These are phyloP conservation scores for Hypoxylon subgilvum DNA, from an alignment of 495 filamentous ascomycete species.

Conservation along the genomic window DNA sequence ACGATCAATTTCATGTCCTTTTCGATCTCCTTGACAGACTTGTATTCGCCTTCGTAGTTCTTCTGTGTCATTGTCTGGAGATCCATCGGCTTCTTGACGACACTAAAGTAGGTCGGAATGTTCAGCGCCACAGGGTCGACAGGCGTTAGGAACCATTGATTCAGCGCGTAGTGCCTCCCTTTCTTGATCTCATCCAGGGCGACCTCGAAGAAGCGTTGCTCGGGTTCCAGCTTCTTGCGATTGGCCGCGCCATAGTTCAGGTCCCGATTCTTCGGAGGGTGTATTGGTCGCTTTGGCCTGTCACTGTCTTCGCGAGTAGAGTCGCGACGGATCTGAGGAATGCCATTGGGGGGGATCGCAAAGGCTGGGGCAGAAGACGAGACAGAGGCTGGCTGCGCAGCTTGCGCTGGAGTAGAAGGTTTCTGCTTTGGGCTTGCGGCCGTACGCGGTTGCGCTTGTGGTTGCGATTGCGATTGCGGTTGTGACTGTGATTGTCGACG, in stretches of 20 bases:
- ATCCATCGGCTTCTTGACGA: constrained; percentile 98
- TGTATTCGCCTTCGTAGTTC: constrained; percentile 79
- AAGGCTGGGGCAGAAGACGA: constrained; percentile 66
- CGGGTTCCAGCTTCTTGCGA: constrained; percentile 85
- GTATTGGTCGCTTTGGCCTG: constrained; percentile 91
- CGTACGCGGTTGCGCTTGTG: constrained; percentile 40
- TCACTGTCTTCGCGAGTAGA: constrained; percentile 73
- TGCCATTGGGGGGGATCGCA: constrained; percentile 79
- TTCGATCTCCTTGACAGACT: constrained; percentile 83
- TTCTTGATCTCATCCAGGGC: constrained; percentile 80
- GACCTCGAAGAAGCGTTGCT: constrained; percentile 87
- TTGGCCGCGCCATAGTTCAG: constrained; percentile 82
- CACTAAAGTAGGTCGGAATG: constrained; percentile 88
- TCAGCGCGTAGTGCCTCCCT: constrained; percentile 67
- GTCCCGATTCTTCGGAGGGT: constrained; percentile 85
- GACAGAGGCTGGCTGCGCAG: constrained; percentile 28
- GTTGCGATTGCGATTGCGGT: constrained; percentile 36
- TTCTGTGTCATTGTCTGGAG: constrained; percentile 77
- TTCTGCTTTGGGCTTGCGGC: constrained; percentile 49
- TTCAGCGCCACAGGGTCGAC: constrained; percentile 94
- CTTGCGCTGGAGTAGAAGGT: constrained; percentile 37
- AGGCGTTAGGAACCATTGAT: constrained; percentile 74
- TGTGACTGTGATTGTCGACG: constrained; percentile 49
- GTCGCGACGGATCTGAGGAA: constrained; percentile 92
- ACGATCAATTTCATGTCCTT: constrained; percentile 82